A percentile compares a stretch with the other conserved stretches of the same genome.
Conservation (phyloP, 139 green algal species). For the Axilococcus clingmanii region DNA sequence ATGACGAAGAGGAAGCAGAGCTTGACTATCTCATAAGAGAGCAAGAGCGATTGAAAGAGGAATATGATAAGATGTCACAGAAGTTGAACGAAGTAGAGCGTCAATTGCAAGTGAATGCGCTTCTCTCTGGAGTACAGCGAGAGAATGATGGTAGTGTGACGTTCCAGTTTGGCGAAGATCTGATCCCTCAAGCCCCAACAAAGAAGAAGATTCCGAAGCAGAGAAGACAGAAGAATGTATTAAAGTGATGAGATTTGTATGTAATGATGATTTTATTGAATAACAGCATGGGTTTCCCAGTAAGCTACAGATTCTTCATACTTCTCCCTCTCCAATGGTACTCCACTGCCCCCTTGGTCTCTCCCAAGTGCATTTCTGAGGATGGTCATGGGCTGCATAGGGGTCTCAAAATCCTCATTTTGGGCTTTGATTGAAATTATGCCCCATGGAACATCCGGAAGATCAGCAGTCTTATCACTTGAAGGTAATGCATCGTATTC, state of each 20-base stretch:
- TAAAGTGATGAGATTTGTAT: neutral
- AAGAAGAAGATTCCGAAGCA: neutral
- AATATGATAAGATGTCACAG: conserved; percentile 45
- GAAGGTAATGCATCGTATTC: conserved; percentile 57
- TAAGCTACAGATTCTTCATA: conserved; percentile 72
- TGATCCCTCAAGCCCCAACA: neutral
- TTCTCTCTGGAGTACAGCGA: neutral
- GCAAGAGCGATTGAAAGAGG: conserved; percentile 31
- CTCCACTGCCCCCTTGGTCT: conserved; percentile 84
- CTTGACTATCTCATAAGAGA: conserved; percentile 23
- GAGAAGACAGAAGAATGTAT: conserved; percentile 4
- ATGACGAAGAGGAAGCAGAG: no score
- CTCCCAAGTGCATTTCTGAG: conserved; percentile 85
- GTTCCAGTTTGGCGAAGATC: conserved; percentile 12
- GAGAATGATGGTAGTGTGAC: neutral
- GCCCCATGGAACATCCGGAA: conserved; percentile 72
- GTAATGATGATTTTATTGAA: conserved; percentile 25
- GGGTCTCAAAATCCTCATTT: conserved; percentile 74
- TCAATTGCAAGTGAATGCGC: conserved; percentile 15
- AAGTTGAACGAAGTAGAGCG: conserved; percentile 40
- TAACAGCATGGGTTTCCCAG: conserved; percentile 70
- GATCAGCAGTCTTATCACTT: conserved; percentile 5
- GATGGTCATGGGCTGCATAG: conserved; percentile 93
- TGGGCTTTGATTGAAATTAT: conserved; percentile 89
- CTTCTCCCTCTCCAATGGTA: conserved; percentile 55